These are phyloP conservation scores for Apiospora aurea DNA, from an alignment of 2,329 filamentous ascomycete genomes.

Conservation along the genomic window DNA sequence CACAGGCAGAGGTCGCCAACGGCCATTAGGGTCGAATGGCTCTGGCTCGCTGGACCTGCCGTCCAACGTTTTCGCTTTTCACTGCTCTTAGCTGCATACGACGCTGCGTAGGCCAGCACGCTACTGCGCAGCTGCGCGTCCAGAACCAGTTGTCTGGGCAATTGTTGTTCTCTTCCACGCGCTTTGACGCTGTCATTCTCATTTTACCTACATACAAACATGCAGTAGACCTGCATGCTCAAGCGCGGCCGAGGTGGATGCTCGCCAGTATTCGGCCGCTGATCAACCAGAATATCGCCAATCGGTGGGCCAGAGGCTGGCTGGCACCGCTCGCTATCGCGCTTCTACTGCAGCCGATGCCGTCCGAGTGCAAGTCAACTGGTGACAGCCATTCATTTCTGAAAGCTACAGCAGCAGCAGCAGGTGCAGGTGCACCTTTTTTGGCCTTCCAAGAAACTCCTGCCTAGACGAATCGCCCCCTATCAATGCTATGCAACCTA, in stretches of 20 bases:
- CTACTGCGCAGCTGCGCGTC: conserved; percentile 10
- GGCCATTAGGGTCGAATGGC: conserved; percentile 17
- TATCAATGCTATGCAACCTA: neutral
- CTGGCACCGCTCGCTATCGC: conserved; percentile 31
- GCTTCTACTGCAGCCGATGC: conserved; percentile 27
- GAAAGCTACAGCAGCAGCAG: too few species aligned
- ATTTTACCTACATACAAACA: conserved; percentile 22
- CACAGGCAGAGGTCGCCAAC: conserved; percentile 1
- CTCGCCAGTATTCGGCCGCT: conserved; percentile 25
- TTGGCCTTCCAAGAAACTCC: neutral
- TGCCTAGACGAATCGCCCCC: neutral
- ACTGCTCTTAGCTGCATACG: conserved; percentile 13
- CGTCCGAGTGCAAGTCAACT: conserved; percentile 23
- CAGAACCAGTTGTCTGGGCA: neutral
- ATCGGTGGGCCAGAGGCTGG: conserved; percentile 31
- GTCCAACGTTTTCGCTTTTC: conserved; percentile 10
- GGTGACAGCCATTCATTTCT: neutral
- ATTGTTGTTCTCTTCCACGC: conserved; percentile 11
- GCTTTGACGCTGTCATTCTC: conserved; percentile 23
- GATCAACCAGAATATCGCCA: conserved; percentile 26
- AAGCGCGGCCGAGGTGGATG: conserved; percentile 30
- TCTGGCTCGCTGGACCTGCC: neutral
- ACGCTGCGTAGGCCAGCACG: neutral
- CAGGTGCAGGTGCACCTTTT: too few species aligned
- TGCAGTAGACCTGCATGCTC: conserved; percentile 37